Percentiles rank a stretch among this genome's conserved stretches.
These are phyloP conservation scores for Nannizziopsis arthrosporioides DNA, from an alignment of 2,329 filamentous ascomycete species.

Conservation along the genomic window DNA sequence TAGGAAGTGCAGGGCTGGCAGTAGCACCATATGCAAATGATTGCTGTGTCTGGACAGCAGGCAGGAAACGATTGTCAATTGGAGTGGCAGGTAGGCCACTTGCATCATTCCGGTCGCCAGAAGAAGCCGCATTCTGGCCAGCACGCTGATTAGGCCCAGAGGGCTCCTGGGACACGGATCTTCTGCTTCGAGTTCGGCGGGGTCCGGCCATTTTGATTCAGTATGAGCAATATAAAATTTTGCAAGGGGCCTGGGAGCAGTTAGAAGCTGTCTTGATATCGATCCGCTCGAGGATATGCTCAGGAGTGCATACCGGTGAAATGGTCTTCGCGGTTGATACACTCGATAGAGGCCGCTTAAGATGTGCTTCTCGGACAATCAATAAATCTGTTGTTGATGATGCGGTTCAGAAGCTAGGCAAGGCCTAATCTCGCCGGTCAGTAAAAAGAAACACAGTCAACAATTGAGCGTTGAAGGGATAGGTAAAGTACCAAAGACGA, in stretches of 20 bases:
- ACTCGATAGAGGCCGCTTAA: too few species aligned
- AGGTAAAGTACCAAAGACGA: too few species aligned
- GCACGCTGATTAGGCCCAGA: neutral
- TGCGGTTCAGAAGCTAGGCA: too few species aligned
- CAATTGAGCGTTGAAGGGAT: too few species aligned
- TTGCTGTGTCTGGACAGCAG: constrained; percentile 29
- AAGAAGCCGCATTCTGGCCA: neutral
- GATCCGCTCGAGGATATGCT: too few species aligned
- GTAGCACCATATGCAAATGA: constrained; percentile 34
- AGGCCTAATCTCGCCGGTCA: too few species aligned
- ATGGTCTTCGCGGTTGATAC: too few species aligned
- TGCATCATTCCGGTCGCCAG: neutral
- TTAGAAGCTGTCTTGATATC: neutral
- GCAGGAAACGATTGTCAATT: constrained; percentile 24
- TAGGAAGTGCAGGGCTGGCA: constrained; percentile 26
- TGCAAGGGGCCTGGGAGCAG: neutral
- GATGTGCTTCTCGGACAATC: too few species aligned
- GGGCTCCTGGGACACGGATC: neutral
- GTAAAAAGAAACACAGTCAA: too few species aligned
- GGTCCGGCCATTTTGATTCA: constrained; percentile 2
- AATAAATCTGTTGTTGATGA: too few species aligned
- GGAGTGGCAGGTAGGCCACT: neutral
- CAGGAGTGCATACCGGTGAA: too few species aligned
- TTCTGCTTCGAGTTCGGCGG: constrained; percentile 1
- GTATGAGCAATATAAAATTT: neutral